Conservation (phyloP, 495 filamentous ascomycete genomes). For the Hypoxylon rickii region DNA sequence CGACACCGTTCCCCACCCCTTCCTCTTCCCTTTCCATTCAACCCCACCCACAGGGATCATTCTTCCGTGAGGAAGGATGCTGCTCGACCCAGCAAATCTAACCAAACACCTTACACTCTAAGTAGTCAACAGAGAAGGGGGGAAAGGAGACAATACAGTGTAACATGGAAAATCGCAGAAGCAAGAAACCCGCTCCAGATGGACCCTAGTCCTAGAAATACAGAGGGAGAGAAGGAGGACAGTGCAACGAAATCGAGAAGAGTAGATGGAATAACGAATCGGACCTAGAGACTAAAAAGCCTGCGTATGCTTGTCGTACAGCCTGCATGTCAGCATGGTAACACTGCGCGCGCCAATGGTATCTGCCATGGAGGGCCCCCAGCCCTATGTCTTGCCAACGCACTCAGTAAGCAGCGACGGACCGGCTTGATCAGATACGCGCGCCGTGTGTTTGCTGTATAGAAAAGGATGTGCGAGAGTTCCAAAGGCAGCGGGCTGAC, state of each 20-base stretch:
- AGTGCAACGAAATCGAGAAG: slow-evolving; percentile 2
- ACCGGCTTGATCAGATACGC: background rate
- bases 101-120: too few species aligned
- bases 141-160: background rate
- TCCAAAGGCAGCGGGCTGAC: slow-evolving; percentile 7
- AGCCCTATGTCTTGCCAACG: slow-evolving; percentile 5
- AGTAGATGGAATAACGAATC: too few species aligned
- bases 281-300: too few species aligned
- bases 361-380: background rate
- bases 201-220: too few species aligned
- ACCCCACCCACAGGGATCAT: slow-evolving; percentile 3
- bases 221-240: too few species aligned
- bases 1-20: slow-evolving; percentile 4
- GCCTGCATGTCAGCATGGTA: slow-evolving; percentile 27
- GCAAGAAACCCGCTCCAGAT: too few species aligned
- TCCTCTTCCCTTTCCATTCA: slow-evolving; percentile 1
- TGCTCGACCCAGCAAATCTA: slow-evolving; percentile 29
- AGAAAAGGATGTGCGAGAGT: background rate
- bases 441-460: slow-evolving; percentile 3
- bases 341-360: slow-evolving; percentile 16
- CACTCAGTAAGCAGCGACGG: slow-evolving; percentile 11
- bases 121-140: too few species aligned
- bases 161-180: slow-evolving; percentile 2
- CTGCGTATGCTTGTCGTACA: slow-evolving; percentile 15
- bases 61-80: slow-evolving; percentile 34